Evolutionary conservation across 306 rosid genomes (phyloP), one percentile per base, ranked within the genome.

Genomic region (Citrullus colocynthis): DNA sequence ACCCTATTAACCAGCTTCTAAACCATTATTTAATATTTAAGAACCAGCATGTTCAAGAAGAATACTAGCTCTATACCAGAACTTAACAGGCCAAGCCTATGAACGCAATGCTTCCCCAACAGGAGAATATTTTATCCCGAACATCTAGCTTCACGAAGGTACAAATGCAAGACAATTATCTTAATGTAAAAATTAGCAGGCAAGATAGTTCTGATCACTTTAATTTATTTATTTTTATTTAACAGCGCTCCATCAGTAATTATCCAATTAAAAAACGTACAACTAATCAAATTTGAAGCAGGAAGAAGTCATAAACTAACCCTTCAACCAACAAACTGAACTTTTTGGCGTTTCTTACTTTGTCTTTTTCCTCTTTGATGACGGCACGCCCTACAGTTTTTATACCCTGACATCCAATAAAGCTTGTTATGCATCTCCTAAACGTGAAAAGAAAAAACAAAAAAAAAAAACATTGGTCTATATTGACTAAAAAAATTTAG

Each of bases 251-350:
- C 1, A 5, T 61, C 5, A 34, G 63, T 76, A 37, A 28, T 48
- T 36, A 11, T 60, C 17, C 12, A 59, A 61, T 54, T 78, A 15
- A 57, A 20, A 75, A 2, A 77, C 6, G 48, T 16, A 63, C 21
- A 81, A 70, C 52, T 30, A 20, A 16, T n/a, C 20, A 48, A 75
- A 34, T 56, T 7, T 56, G 76, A 37, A 76, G 34, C 16, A 34
- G 71, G 82, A 72, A 21, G 39, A 54, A 18, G 64, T 24, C 57
- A 80, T 70, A 85, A 82, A 90, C 97, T 89, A 70, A 94, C 98
- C 98, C 97, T 86, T 94, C 97, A 14, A 91, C 97, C 86, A 89
- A 82, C 81, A 94, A 83, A 28, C 84, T 79, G 83, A 84, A 91
- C 83, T 84, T 90, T 30, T 83, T 82, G 52, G 5, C 81, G 78